A percentile compares a stretch with the other conserved stretches of the same genome.
Conservation (phyloP, 495 filamentous ascomycete genomes). For the Penicillium fimorum region DNA sequence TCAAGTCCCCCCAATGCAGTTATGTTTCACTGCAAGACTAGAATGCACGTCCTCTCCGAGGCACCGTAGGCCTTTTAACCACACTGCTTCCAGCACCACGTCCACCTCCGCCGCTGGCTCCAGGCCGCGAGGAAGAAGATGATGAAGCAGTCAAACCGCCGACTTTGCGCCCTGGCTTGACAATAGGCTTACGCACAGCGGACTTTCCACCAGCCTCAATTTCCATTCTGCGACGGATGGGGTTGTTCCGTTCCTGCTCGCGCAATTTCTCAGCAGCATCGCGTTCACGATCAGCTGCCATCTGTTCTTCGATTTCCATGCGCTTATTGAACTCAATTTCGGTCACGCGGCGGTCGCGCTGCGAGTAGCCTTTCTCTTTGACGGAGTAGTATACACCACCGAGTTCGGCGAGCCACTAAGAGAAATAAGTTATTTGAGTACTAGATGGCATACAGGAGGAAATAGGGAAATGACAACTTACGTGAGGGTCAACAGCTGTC, state of each 20-base stretch:
- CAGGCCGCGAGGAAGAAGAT: constrained; percentile 49
- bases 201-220: constrained; percentile 40
- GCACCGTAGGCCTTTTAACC: constrained; percentile 61
- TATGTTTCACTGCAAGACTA: not conserved
- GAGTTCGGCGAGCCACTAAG: constrained; percentile 90
- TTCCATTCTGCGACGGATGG: constrained; percentile 35
- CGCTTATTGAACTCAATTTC: constrained; percentile 93
- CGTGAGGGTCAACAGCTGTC: constrained; percentile 90
- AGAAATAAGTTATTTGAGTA: constrained; percentile 15
- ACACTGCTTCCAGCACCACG: constrained; percentile 37
- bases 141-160: constrained; percentile 44
- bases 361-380: constrained; percentile 96
- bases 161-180: constrained; percentile 36
- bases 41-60: constrained; percentile 56
- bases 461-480: constrained; percentile 30
- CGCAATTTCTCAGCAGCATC: constrained; percentile 57
- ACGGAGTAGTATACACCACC: constrained; percentile 98
- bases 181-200: constrained; percentile 39
- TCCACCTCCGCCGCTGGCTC: constrained; percentile 44
- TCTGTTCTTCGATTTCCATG: constrained; percentile 93
- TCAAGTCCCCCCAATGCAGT: not conserved
- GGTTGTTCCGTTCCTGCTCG: constrained; percentile 39
- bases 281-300: constrained; percentile 80
- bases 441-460: not conserved
- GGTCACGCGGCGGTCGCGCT: constrained; percentile 81